Evolutionary conservation across 1,139 yeast genomes (phyloP).

Genomic region (Zygosaccharomyces sapae): DNA sequence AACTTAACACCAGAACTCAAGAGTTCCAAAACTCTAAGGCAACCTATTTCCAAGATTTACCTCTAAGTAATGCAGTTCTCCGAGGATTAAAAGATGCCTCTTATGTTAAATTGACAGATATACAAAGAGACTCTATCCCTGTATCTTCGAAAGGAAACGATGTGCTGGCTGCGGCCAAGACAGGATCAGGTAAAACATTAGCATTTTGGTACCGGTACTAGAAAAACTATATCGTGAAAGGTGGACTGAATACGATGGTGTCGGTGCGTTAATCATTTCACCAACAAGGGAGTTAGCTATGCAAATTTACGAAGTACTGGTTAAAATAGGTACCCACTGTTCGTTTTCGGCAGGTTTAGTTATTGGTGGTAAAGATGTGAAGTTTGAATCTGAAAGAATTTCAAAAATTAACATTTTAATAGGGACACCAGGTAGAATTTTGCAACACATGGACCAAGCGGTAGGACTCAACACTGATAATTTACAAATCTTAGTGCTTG

Average conservation of each 20-base stretch:
- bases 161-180: slow-evolving; percentile 85
- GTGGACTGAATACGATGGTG: slow-evolving; percentile 87
- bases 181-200: slow-evolving; percentile 95
- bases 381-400: slow-evolving; percentile 80
- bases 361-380: slow-evolving; percentile 94
- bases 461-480: slow-evolving; percentile 78
- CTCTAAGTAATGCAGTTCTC: slow-evolving; percentile 61
- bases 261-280: slow-evolving; percentile 86
- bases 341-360: slow-evolving; percentile 89
- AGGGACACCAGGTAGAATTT: slow-evolving; percentile 93
- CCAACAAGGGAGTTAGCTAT: slow-evolving; percentile 95
- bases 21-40: slow-evolving; percentile 44
- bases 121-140: slow-evolving; percentile 78
- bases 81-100: slow-evolving; percentile 70
- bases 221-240: slow-evolving; percentile 66
- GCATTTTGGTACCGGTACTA: slow-evolving; percentile 81
- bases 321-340: slow-evolving; percentile 76
- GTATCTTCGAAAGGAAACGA: slow-evolving; percentile 76
- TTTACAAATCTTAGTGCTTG: slow-evolving; percentile 77
- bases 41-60: slow-evolving; percentile 61
- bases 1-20: slow-evolving; percentile 46
- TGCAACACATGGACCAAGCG: slow-evolving; percentile 94
- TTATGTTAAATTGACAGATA: slow-evolving; percentile 75
- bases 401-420: slow-evolving; percentile 79
- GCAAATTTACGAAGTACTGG: slow-evolving; percentile 86